Evolutionary conservation across 2,329 filamentous ascomycete species (phyloP).

Genomic region (Decorospora gaudefroyi): DNA sequence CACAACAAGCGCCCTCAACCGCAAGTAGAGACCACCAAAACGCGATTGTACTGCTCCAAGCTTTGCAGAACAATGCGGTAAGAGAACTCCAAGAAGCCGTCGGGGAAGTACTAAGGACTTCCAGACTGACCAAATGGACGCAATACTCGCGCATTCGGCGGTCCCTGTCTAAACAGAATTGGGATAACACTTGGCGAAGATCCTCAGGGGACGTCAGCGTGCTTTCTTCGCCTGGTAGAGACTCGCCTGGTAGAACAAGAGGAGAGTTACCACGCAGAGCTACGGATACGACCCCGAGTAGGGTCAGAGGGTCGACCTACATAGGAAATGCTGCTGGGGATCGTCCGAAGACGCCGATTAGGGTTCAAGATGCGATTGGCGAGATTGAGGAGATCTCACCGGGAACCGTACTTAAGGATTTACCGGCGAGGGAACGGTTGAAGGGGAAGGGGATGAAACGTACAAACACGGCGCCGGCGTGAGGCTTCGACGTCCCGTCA

Average conservation of each 20-base stretch:
- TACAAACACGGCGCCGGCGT: slow-evolving; percentile 7
- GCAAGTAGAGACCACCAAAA: slow-evolving; percentile 44
- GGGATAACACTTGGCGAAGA: slow-evolving; percentile 29
- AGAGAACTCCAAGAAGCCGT: slow-evolving; percentile 19
- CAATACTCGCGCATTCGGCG: slow-evolving; percentile 29
- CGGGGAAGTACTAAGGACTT: slow-evolving; percentile 15
- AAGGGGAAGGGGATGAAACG: slow-evolving; percentile 18
- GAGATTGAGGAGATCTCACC: slow-evolving; percentile 12
- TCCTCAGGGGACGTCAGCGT: slow-evolving; percentile 8
- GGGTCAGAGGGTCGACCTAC: slow-evolving; percentile 7
- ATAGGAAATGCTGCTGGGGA: background rate
- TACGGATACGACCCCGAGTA: slow-evolving; percentile 7
- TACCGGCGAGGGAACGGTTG: slow-evolving; percentile 9
- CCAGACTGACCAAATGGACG: slow-evolving; percentile 31
- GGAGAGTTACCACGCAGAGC: slow-evolving; percentile 11
- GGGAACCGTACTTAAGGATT: slow-evolving; percentile 7
- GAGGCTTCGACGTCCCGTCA: slow-evolving; percentile 4
- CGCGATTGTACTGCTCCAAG: slow-evolving; percentile 44
- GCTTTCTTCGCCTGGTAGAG: slow-evolving; percentile 5
- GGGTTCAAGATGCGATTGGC: slow-evolving; percentile 3
- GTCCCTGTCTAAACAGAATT: slow-evolving; percentile 29
- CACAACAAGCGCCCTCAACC: slow-evolving; percentile 26
- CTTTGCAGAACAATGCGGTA: slow-evolving; percentile 42
- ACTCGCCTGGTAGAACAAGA: slow-evolving; percentile 11
- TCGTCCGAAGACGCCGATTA: slow-evolving; percentile 8